Evolutionary conservation across 2,329 filamentous ascomycete species (phyloP).

Genomic region (Fusarium sp.): DNA sequence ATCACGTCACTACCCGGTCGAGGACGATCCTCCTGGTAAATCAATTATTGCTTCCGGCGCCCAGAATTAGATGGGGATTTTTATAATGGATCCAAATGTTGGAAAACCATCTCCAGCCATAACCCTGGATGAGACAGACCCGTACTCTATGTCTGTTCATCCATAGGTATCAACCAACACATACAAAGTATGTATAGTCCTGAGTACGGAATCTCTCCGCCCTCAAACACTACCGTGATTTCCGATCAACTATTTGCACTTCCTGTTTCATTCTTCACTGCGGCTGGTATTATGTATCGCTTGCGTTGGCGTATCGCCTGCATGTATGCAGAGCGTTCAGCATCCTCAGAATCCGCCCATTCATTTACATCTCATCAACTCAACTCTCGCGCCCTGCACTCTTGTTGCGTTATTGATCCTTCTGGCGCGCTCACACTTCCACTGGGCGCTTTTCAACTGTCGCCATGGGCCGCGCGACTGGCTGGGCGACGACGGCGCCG

Average conservation of each 20-base stretch:
- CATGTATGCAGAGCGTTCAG: neutral
- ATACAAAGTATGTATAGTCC: neutral
- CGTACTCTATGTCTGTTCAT: neutral
- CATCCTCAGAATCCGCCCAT: neutral
- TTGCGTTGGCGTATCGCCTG: conserved; percentile 19
- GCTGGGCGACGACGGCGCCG: conserved; percentile 23
- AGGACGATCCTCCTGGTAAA: neutral
- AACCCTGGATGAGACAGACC: conserved; percentile 11
- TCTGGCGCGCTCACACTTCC: conserved; percentile 28
- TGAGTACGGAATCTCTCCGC: conserved; percentile 28
- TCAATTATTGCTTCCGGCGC: neutral
- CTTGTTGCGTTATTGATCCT: conserved; percentile 21
- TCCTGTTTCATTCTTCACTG: conserved; percentile 7
- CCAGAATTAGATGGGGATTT: conserved; percentile 4
- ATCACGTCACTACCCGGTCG: conserved; percentile 24
- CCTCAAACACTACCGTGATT: neutral
- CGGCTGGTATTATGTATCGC: conserved; percentile 6
- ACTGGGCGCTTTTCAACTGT: conserved; percentile 27
- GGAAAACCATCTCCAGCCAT: conserved; percentile 4
- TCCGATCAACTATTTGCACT: conserved; percentile 2
- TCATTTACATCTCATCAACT: neutral
- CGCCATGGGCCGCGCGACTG: conserved; percentile 28
- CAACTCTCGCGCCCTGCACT: neutral
- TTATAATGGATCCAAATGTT: conserved; percentile 5
- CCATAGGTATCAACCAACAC: neutral